Base-by-base conservation (phyloP, 2,329 filamentous ascomycete genomes). In the Podosphaera aphanis region DNA sequence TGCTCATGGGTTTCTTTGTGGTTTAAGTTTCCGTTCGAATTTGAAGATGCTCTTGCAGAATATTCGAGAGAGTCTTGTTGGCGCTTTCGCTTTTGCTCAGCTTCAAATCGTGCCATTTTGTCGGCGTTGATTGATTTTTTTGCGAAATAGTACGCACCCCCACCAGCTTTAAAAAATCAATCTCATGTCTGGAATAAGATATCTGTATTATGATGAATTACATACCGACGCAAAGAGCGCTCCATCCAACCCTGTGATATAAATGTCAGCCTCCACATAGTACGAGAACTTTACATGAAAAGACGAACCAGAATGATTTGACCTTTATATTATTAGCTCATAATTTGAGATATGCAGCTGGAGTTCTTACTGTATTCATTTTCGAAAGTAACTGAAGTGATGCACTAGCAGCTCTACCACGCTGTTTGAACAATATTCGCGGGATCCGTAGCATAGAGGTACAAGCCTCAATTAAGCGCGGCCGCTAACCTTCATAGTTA, bases 51-150 rank as follows among this genome's bases (percentile, higher is more conserved):
- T 31, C 23, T 61, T 39, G 59, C 52, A 38, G 62, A 60, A 51
- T 70, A 62, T 56, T 77, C 71, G 49, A 76, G 62, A n/a, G 67
- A 66, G 21, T 70, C 63, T 36, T 69, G 64, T 54, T 68, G 64
- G 48, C 70, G 71, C 64, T 71, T 78, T 20, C 51, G 48, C 64
- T 79, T 77, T 54, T 74, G 64, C 46, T 71, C 69, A 48, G 69
- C 71, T 49, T 80, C 76, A 52, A 80, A 73, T 56, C 83, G 75
- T 49, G 74, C 67, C 49, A 73, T 70, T 52, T 88, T 82, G 63
- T 94, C 85, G 54, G 82, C 82, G 60, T 94, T 93, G 71, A 98
- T 93, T 62, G 78, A 79, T 59, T 75, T 73, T 70, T 98, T 98
- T 52, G 90, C 90, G 61, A 94, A 93, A 67, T 83, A 85, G 69